Conservation (phyloP, 345 rosid genomes). For the Gossypium rotundifolium region DNA sequence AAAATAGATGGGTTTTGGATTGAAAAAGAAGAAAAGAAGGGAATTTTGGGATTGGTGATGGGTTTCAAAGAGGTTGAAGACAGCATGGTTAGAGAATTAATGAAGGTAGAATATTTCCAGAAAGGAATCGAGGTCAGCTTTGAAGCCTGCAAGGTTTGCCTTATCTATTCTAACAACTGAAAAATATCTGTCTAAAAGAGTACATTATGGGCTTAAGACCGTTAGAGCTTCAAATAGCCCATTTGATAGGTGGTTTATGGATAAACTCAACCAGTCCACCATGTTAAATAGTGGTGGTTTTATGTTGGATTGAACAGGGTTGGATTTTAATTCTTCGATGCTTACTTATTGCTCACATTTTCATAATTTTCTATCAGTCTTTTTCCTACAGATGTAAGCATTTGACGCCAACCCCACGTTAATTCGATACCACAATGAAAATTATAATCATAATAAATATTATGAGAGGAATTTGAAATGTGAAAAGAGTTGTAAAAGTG, state of each 20-base stretch:
- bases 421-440: no score
- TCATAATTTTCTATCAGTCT: no score
- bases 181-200: neutral
- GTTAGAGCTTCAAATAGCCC: neutral
- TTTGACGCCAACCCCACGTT: no score
- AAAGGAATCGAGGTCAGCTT: neutral
- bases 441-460: no score
- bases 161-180: neutral
- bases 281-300: no score
- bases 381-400: no score
- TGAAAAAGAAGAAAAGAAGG: neutral
- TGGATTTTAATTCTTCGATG: no score
- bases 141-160: neutral
- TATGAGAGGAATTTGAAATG: no score
- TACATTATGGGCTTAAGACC: neutral
- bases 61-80: slow-evolving; percentile 3
- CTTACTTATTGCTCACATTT: no score
- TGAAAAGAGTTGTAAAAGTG: no score
- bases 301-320: no score
- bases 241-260: neutral
- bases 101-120: neutral
- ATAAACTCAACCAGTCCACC: neutral
- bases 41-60: neutral
- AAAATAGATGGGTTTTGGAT: slow-evolving; percentile 5
- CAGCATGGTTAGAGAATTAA: neutral